Base-by-base conservation (phyloP, 768 basidiomycete species). In the Strobilomyces confusus region DNA sequence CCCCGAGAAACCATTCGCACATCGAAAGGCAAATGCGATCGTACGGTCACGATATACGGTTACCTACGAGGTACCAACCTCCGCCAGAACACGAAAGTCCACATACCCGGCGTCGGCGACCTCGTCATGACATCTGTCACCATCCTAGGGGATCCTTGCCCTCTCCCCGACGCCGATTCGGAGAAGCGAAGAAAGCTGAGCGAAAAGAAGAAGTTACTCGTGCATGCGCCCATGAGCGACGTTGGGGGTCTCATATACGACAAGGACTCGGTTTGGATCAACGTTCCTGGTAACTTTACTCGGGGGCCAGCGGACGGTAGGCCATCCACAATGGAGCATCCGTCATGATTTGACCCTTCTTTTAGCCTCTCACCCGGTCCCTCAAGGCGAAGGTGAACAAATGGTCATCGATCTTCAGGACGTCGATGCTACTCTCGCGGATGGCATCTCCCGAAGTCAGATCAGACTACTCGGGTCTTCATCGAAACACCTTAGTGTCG, bases 391-490 rank as follows among this genome's bases (percentile, higher is more conserved):
- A 70, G 97, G 97, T 15, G 95, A 98, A 66, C 81, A 86, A 67
- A 98, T 99, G 97, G 93, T 99, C 13, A 89, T 98, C 79, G 89
- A 92, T 67, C 77, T 99, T 14, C 97, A 99, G 69, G 97, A 94
- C 57, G 89, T 86, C 19, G 73, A 75, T 26, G 70, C 76, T 3
- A 98, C 95, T 0, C 83, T 99, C 26, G 94, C 86, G 55, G 93
- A 94, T 60, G 81, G 77, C 9, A 85, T 98, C 29, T 80, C 85
- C 17, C 79, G 80, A 52, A 92, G 90, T 61, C 80, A 89, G 52
- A 94, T 99, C 56, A 79, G 81, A 33, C 78, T 99, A 2, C 83
- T 98, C 33, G 91, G 84, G 15, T 81, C 87, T 2, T 98, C 95
- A 0, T 85, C 86, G 2, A 81, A 79, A 45, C 80, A 82, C 12